Evolutionary conservation across 148 eudicot species (phyloP), one percentile per base, ranked within the genome.

Genomic region (Fallopia convolvulus): DNA sequence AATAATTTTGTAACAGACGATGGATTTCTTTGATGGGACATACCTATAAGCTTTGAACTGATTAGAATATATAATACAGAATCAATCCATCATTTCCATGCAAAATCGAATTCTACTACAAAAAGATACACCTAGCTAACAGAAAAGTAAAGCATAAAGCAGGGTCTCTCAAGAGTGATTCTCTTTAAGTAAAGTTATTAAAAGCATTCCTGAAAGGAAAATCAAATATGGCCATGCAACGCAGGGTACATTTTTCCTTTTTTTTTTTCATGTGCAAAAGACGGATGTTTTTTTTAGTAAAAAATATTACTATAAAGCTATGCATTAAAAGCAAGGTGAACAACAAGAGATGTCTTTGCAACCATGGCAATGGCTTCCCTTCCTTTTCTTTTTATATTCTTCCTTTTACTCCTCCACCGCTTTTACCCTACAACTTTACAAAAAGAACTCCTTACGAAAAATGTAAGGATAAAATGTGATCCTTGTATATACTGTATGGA

Each of bases 261-360:
- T 58, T 58, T 58, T 23, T 6, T 80, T 74, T 42, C 44, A 26
- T 68, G 72, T n/a, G 61, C 20, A 53, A 76, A 85, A 79, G 77
- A 75, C 71, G 20, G 60, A 50, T 53, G 32, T 40, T 74, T 84
- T 75, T 77, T 41, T 7, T 41, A n/a, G n/a, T 5, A 41, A 50
- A 75, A 74, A 33, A 61, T n/a, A n/a, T n/a, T 61, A 47, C 79
- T 82, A 80, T 85, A 42, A 56, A 82, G 55, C 10, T 55, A 50
- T 82, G 72, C 81, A 72, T 84, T 77, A 82, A 79, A 82, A 79
- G 80, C 10, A 21, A 30, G 36, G 39, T 30, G 68, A 61, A 80
- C 72, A 84, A 79, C 61, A 77, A 71, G 39, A 71, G 21, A 55
- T 49, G 65, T 20, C 65, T 21, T 58, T 58, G 30, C 23, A 52